Percentiles rank a stretch among this genome's conserved stretches.
Conservation (phyloP, 345 rosid species). For the Crucihimalaya himalaica region DNA sequence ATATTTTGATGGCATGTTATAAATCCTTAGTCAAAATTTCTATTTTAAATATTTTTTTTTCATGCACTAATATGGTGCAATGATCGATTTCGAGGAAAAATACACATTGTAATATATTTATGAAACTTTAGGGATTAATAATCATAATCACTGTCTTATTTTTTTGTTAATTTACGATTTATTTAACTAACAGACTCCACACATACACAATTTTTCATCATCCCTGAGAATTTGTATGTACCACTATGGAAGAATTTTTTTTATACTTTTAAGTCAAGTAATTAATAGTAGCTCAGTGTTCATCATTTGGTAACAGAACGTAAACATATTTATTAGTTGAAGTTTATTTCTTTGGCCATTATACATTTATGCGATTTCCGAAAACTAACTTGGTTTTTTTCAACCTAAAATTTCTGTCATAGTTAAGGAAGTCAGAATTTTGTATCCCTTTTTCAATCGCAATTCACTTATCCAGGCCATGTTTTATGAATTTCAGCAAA, state of each 20-base stretch:
- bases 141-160: neutral
- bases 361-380: slow-evolving; percentile 1
- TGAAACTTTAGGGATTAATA: neutral
- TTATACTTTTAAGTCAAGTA: neutral
- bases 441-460: neutral
- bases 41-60: no score
- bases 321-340: neutral
- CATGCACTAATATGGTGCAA: no score
- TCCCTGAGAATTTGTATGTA: neutral
- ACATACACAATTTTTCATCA: neutral
- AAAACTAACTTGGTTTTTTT: neutral
- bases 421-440: neutral
- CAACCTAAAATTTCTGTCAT: neutral
- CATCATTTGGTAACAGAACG: neutral
- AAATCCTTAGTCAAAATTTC: neutral
- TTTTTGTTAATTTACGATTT: neutral
- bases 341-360: neutral
- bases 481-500: neutral
- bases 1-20: neutral
- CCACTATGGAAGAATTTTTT: neutral
- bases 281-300: neutral
- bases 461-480: slow-evolving; percentile 4
- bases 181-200: neutral
- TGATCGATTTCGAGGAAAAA: neutral
- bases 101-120: neutral